Evolutionary conservation across 495 filamentous ascomycete species (phyloP).

Genomic region (Astrocystis sublimbata): DNA sequence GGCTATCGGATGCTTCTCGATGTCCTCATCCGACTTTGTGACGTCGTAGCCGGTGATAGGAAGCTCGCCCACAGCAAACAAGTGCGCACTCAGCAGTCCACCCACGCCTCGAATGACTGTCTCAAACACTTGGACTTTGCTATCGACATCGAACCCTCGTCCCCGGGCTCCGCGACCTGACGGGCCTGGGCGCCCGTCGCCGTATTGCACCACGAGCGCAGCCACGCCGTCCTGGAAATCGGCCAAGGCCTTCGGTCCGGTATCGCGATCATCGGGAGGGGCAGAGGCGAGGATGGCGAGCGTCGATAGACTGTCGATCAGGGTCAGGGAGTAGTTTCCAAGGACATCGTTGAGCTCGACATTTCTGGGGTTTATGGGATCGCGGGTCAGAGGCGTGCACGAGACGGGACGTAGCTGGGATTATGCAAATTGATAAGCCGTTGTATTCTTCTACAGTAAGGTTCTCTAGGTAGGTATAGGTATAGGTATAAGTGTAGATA

Average conservation of each 20-base stretch:
- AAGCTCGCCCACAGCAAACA: slow-evolving; percentile 86
- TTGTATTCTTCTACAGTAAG: slow-evolving; percentile 6
- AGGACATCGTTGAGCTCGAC: slow-evolving; percentile 93
- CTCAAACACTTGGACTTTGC: slow-evolving; percentile 98
- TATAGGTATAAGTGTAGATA: too few species aligned
- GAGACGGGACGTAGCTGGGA: slow-evolving; percentile 75
- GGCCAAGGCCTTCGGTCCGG: slow-evolving; percentile 60
- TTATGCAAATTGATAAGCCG: slow-evolving; percentile 16
- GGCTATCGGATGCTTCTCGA: slow-evolving; percentile 54
- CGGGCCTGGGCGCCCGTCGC: slow-evolving; percentile 72
- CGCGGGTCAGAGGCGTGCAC: slow-evolving; percentile 79
- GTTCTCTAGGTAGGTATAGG: too few species aligned
- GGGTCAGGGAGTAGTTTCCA: slow-evolving; percentile 93
- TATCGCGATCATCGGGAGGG: slow-evolving; percentile 48
- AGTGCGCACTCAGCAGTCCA: slow-evolving; percentile 86
- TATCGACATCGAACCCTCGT: slow-evolving; percentile 93
- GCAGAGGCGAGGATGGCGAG: slow-evolving; percentile 86
- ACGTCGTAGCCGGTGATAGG: slow-evolving; percentile 78
- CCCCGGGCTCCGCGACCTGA: slow-evolving; percentile 69
- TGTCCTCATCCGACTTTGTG: slow-evolving; percentile 32
- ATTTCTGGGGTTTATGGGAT: slow-evolving; percentile 74
- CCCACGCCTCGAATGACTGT: slow-evolving; percentile 94
- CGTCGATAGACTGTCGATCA: slow-evolving; percentile 92
- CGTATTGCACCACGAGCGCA: slow-evolving; percentile 80
- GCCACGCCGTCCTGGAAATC: slow-evolving; percentile 82